Percentiles rank a stretch among this genome's conserved stretches.
Evolutionary conservation across 306 rosid species (phyloP).

Genomic region (Ziziphus jujuba): DNA sequence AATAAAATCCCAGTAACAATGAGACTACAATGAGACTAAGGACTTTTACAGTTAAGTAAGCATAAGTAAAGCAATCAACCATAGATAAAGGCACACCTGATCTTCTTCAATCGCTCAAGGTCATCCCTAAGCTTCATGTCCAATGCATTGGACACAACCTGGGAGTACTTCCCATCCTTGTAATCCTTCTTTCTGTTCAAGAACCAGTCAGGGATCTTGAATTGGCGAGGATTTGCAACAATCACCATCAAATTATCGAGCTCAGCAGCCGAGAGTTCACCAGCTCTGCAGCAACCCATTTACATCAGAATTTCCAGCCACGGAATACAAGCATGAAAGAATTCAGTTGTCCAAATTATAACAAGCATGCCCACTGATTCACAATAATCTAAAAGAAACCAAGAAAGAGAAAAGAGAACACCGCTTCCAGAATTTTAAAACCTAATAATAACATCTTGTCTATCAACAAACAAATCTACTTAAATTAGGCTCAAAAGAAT

Average conservation of each 20-base stretch:
- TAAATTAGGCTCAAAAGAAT: no score
- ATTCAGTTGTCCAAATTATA: no score
- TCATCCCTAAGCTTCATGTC: constrained; percentile 91
- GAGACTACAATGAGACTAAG: no score
- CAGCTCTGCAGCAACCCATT: constrained; percentile 50
- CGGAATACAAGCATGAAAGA: neutral
- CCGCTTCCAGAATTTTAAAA: no score
- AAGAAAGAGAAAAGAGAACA: no score
- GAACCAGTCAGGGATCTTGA: constrained; percentile 82
- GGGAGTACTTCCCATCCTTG: constrained; percentile 73
- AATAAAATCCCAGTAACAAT: no score
- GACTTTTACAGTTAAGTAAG: no score
- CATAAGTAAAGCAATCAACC: no score
- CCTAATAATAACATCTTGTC: no score
- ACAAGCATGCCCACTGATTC: no score
- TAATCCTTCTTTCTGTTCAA: constrained; percentile 78
- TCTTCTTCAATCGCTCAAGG: constrained; percentile 88
- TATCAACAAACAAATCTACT: no score
- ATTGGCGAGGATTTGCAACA: constrained; percentile 65
- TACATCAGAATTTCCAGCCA: neutral
- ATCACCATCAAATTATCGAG: constrained; percentile 61
- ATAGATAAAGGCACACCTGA: constrained; percentile 41
- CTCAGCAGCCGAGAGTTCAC: constrained; percentile 60
- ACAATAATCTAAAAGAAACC: no score
- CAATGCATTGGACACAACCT: constrained; percentile 69